Percentiles rank a stretch among this genome's conserved stretches.
These are phyloP conservation scores for Lodderomyces jiufengensis DNA, from an alignment of 1,139 yeast species.

Conservation along the genomic window DNA sequence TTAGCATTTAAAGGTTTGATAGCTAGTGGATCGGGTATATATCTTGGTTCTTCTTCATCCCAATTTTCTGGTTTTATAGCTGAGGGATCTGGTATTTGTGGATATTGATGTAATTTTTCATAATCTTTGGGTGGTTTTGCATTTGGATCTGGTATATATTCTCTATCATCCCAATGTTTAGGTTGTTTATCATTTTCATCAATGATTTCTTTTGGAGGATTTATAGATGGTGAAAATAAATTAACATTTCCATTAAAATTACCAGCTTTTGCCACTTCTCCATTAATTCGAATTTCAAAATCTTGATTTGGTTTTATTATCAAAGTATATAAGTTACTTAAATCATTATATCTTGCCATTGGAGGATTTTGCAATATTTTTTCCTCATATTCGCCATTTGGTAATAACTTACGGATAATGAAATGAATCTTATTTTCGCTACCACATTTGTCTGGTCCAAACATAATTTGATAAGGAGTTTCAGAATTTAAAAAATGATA, in stretches of 20 bases:
- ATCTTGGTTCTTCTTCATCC: constrained; percentile 61
- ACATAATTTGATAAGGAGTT: constrained; percentile 81
- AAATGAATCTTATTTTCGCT: constrained; percentile 74
- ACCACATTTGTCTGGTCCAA: constrained; percentile 94
- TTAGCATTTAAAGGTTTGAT: constrained; percentile 56
- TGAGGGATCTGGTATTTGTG: constrained; percentile 59
- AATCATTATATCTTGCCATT: constrained; percentile 53
- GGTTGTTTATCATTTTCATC: constrained; percentile 71
- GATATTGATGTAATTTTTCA: constrained; percentile 61
- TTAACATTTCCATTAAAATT: constrained; percentile 49
- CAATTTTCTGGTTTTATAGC: constrained; percentile 72
- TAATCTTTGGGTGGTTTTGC: constrained; percentile 73
- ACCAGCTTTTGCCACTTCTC: constrained; percentile 69
- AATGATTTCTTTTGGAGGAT: constrained; percentile 58
- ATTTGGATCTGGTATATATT: constrained; percentile 63
- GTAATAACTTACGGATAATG: constrained; percentile 59
- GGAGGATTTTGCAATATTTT: constrained; percentile 69
- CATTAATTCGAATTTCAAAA: constrained; percentile 79
- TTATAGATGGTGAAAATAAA: constrained; percentile 58
- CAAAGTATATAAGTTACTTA: constrained; percentile 71
- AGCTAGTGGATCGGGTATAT: constrained; percentile 64
- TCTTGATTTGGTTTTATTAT: constrained; percentile 60
- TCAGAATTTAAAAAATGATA: constrained; percentile 30
- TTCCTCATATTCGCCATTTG: constrained; percentile 56
- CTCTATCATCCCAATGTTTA: constrained; percentile 70